Evolutionary conservation across 2,329 filamentous ascomycete species (phyloP), one percentile per base, ranked within the genome.

Genomic region (Epichloe typhina): DNA sequence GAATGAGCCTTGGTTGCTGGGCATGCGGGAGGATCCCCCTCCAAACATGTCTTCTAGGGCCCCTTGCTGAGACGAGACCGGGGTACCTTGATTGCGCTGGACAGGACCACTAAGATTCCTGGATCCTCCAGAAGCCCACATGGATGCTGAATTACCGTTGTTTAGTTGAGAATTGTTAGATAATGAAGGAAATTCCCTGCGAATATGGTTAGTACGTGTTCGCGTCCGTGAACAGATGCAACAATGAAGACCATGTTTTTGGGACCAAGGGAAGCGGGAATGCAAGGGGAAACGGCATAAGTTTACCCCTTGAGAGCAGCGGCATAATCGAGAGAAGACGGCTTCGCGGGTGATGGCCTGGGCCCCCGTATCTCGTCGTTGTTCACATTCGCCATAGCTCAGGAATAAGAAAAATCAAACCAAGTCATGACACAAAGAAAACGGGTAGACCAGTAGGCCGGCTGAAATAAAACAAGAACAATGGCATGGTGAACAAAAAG

Each of bases 111-210:
- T 69, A 51, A 77, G 64, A 52, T 68, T 74, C 54, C 77, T 69
- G 17, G 73, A 67, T 6, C 71, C 72, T 54, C 69, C 68, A 26
- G 69, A 67, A 41, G 76, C 72, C 78, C 78, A 82, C 65, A 81
- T 70, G 5, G 75, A 75, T 13, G 72, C 66, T 54, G 72, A 72
- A 44, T 62, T 72, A 6, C 71, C 63, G 52, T 64, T 75, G 31
- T 73, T 66, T 42, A 79, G 64, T 59, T 79, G 76, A 43, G 77
- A 69, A 55, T 76, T 81, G 59, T 79, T 81, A 48, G 79, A 82
- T 57, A 84, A 65, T 21, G 80, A 82, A 8, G 81, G 81, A 50
- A 84, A 84, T 61, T 84, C 80, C 54, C 80, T 84, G 54, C 3
- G 21, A 23, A 37, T 11, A 4, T 12, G 5, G 44, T 46, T 13